A percentile compares a stretch with the other conserved stretches of the same genome.
Evolutionary conservation across 345 rosid species (phyloP).

Genomic region (Acer saccharum): DNA sequence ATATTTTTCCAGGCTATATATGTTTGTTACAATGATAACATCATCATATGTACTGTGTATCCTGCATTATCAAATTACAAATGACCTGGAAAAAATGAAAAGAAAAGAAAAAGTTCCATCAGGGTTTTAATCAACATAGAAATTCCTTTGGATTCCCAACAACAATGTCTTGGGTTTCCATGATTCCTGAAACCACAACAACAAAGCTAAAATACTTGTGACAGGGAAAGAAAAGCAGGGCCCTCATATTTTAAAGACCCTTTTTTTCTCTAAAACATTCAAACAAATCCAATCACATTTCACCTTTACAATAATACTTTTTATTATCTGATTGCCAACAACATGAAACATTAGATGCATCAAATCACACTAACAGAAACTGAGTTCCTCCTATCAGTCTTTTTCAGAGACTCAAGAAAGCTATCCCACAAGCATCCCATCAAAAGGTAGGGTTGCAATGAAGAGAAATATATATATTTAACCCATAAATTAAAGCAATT

Average conservation of each 20-base stretch:
- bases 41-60: background rate
- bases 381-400: conserved; percentile 18
- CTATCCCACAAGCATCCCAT: conserved; percentile 40
- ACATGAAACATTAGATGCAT: conserved; percentile 39
- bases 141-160: conserved; percentile 20
- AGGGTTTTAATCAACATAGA: conserved; percentile 8
- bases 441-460: conserved; percentile 37
- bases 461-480: conserved; percentile 16
- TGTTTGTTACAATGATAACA: background rate
- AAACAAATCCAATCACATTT: conserved; percentile 47
- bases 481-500: conserved; percentile 26
- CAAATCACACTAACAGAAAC: conserved; percentile 37
- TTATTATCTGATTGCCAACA: conserved; percentile 33
- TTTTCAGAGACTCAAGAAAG: conserved; percentile 27
- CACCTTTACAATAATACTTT: conserved; percentile 24
- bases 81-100: background rate
- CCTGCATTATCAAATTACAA: background rate
- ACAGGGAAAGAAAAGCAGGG: conserved; percentile 16
- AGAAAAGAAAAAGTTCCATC: background rate
- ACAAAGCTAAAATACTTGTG: conserved; percentile 10
- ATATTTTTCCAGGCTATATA: background rate
- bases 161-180: conserved; percentile 17
- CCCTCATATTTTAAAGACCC: conserved; percentile 16
- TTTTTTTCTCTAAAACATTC: conserved; percentile 39
- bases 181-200: conserved; percentile 20